Evolutionary conservation across 306 rosid genomes (phyloP).

Genomic region (Acacia confusa): DNA sequence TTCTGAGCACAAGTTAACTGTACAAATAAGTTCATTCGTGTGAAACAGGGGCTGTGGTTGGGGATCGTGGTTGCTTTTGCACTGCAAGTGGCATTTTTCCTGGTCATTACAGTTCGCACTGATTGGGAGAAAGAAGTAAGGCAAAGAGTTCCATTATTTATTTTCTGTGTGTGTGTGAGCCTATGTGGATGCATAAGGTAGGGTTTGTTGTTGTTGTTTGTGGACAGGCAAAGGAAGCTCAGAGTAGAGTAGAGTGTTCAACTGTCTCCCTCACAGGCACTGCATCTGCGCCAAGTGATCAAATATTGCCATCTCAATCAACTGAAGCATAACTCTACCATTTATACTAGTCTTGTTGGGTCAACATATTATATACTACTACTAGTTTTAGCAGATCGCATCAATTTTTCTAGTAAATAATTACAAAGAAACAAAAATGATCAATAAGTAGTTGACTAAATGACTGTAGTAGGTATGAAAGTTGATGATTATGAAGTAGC

Average conservation of each 20-base stretch:
- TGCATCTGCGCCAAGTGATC: not conserved
- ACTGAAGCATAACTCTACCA: not conserved
- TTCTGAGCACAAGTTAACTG: not conserved
- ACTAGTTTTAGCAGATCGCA: no score
- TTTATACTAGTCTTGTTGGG: not conserved
- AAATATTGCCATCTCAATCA: not conserved
- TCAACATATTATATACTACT: no score
- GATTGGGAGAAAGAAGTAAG: slow-evolving; percentile 56
- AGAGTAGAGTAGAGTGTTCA: not conserved
- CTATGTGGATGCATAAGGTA: not conserved
- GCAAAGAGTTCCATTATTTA: not conserved
- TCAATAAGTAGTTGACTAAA: not conserved
- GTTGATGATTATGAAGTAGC: not conserved
- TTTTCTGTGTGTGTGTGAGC: no score
- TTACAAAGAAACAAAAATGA: not conserved
- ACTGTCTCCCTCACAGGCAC: not conserved
- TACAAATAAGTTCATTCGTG: not conserved
- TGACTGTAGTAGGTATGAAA: not conserved
- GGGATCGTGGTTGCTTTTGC: slow-evolving; percentile 54
- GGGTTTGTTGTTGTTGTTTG: not conserved
- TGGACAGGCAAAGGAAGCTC: slow-evolving; percentile 4
- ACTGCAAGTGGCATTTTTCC: slow-evolving; percentile 50
- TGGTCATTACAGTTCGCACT: slow-evolving; percentile 41
- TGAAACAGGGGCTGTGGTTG: slow-evolving; percentile 54
- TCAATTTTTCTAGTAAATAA: no score